Base-by-base conservation (phyloP, 2,329 filamentous ascomycete species). In the Fusarium irregulare region DNA sequence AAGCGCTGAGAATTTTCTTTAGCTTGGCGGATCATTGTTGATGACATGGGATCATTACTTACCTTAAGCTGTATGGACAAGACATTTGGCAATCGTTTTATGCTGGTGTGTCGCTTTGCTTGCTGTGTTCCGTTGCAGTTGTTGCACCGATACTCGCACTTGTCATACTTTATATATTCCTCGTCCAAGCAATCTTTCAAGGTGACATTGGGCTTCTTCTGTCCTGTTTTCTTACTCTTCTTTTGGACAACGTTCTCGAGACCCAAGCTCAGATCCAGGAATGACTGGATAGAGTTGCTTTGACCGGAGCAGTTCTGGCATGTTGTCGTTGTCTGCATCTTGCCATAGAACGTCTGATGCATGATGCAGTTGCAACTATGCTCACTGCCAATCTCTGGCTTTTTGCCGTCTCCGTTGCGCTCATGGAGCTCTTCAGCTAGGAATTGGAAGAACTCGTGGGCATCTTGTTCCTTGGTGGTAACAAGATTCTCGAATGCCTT, bases 381-480 rank as follows among this genome's bases (percentile, higher is more conserved):
- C 75, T 89, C 87, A 68, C 85, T 88, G 66, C 83, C 86, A 53
- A 78, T 86, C 77, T 86, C 88, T 30, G 87, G 87, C 73, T 83
- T 87, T 76, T 89, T 91, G 41, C 87, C 87, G 70, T 92, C 90
- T 16, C 90, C 90, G 73, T 94, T 96, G 42, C 93, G 88, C 76
- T 92, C 89, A 77, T 98, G 95, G 18, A 99, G 86, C 74, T 96
- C 93, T 81, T 98, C 95, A 37, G 97, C 91, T 34, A 98, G 87
- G 76, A 97, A 98, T 78, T 97, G 94, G 79, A 98, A 97, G 81
- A 97, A 98, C 78, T 98, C 95, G 77, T 98, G 95, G 1, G 95
- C 95, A 77, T 98, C 95, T 82, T 98, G 95, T 80, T 98, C 95
- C 75, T 94, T 93, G 75, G 97, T 97, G 13, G 94, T 96, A 3